Evolutionary conservation across 371 early-diverging fungal genomes (phyloP).

Genomic region (Saksenaea oblongispora): DNA sequence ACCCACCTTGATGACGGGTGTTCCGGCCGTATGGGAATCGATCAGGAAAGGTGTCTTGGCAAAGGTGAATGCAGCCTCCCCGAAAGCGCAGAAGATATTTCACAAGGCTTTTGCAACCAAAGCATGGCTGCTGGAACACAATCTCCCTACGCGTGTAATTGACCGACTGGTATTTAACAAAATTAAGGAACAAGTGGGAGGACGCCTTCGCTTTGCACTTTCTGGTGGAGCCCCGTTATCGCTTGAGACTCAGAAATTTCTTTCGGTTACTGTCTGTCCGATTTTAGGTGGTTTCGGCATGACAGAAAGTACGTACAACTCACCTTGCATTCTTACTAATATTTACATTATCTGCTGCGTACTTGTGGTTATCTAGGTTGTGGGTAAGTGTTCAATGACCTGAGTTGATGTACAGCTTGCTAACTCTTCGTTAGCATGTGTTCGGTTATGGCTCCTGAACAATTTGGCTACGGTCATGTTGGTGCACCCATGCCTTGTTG

Average conservation of each 20-base stretch:
- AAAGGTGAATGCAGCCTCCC: slow-evolving; percentile 66
- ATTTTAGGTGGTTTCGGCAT: slow-evolving; percentile 93
- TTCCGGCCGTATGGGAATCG: slow-evolving; percentile 92
- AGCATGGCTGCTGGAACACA: slow-evolving; percentile 65
- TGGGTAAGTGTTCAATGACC: slow-evolving; percentile 30
- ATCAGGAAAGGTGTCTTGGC: slow-evolving; percentile 86
- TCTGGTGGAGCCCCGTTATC: slow-evolving; percentile 96
- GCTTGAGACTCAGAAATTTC: slow-evolving; percentile 80
- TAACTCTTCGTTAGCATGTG: slow-evolving; percentile 51
- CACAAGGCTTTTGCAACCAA: slow-evolving; percentile 76
- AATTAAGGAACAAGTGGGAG: slow-evolving; percentile 91
- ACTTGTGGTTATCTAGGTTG: slow-evolving; percentile 24
- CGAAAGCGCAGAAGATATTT: slow-evolving; percentile 74
- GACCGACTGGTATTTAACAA: slow-evolving; percentile 89
- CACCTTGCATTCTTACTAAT: not conserved
- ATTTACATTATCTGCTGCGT: not conserved
- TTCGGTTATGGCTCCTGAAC: slow-evolving; percentile 65
- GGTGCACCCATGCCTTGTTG: slow-evolving; percentile 85
- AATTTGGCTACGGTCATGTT: slow-evolving; percentile 67
- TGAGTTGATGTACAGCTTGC: not conserved
- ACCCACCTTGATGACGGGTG: slow-evolving; percentile 93
- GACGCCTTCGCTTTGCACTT: slow-evolving; percentile 83
- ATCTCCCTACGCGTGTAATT: slow-evolving; percentile 71
- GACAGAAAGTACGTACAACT: slow-evolving; percentile 46
- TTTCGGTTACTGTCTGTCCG: slow-evolving; percentile 81